These are phyloP conservation scores for Mollisia scopiformis DNA, from an alignment of 2,329 filamentous ascomycete species.

Conservation along the genomic window DNA sequence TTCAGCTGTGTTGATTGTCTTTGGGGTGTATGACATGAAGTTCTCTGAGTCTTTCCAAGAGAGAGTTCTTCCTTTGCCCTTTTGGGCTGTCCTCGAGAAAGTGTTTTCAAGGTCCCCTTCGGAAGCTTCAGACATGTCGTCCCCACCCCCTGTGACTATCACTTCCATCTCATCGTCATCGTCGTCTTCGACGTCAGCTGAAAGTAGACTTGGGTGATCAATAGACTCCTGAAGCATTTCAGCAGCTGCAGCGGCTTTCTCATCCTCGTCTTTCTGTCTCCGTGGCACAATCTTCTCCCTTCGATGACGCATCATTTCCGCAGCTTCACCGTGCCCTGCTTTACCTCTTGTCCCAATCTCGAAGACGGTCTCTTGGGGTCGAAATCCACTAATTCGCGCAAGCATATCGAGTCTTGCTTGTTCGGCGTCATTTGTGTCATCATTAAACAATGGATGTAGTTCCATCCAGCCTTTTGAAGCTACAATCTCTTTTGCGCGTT, in stretches of 20 bases:
- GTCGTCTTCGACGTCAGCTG: constrained; percentile 31
- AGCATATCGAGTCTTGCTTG: constrained; percentile 83
- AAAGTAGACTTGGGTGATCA: constrained; percentile 23
- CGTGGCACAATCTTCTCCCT: constrained; percentile 69
- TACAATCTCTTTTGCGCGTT: constrained; percentile 79
- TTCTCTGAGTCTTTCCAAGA: constrained; percentile 84
- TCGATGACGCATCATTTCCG: constrained; percentile 75
- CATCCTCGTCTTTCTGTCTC: constrained; percentile 43
- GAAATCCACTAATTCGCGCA: constrained; percentile 83
- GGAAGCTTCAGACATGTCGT: constrained; percentile 61
- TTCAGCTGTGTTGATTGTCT: constrained; percentile 78
- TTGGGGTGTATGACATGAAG: constrained; percentile 96
- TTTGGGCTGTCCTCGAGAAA: constrained; percentile 61
- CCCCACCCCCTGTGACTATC: constrained; percentile 36
- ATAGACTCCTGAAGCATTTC: constrained; percentile 30
- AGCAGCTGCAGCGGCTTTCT: constrained; percentile 41
- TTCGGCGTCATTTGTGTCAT: constrained; percentile 66
- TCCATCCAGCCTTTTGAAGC: constrained; percentile 71
- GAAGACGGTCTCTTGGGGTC: constrained; percentile 94
- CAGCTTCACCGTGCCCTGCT: constrained; percentile 62
- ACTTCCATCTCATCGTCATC: constrained; percentile 43
- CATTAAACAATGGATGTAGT: constrained; percentile 79
- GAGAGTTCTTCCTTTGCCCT: constrained; percentile 57
- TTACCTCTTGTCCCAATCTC: constrained; percentile 81
- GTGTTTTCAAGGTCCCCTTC: constrained; percentile 70